Percentiles rank a stretch among this genome's conserved stretches.
phyloP scores from a whole-genome alignment of 305 asterid genomes.

The Fraxinus nigra region DNA sequence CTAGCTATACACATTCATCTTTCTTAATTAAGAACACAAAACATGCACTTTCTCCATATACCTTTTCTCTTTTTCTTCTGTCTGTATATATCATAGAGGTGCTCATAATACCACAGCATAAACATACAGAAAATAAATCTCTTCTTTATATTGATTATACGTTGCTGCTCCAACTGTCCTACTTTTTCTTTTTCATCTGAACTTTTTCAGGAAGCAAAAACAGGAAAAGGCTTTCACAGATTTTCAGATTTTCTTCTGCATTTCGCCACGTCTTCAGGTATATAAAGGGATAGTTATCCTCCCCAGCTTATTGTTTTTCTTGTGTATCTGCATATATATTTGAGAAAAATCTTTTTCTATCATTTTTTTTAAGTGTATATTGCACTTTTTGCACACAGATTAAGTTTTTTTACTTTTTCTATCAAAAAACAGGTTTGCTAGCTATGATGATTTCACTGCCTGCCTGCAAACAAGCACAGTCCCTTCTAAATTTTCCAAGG shows the following conservation, averaged over 20 bases:
- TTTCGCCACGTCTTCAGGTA: neutral
- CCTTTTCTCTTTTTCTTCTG: neutral
- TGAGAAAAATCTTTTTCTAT: neutral
- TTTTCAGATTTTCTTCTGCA: neutral
- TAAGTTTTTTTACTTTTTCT: neutral
- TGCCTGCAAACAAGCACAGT: constrained; percentile 35
- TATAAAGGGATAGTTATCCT: neutral
- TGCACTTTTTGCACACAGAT: neutral
- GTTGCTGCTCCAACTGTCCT: neutral
- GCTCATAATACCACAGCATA: neutral
- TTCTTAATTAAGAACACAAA: neutral
- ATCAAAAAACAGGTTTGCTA: neutral
- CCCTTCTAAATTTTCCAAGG: constrained; percentile 32
- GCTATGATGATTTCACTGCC: constrained; percentile 32
- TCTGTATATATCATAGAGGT: neutral
- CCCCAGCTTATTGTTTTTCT: neutral
- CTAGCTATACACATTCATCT: neutral
- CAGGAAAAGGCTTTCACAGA: neutral
- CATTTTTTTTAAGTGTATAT: neutral
- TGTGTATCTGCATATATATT: neutral
- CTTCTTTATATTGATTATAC: neutral
- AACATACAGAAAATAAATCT: neutral
- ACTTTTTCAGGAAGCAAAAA: neutral
- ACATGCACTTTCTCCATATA: neutral
- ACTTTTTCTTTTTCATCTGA: neutral